Evolutionary conservation across 768 basidiomycete genomes (phyloP).

Genomic region (Amanita exitialis): DNA sequence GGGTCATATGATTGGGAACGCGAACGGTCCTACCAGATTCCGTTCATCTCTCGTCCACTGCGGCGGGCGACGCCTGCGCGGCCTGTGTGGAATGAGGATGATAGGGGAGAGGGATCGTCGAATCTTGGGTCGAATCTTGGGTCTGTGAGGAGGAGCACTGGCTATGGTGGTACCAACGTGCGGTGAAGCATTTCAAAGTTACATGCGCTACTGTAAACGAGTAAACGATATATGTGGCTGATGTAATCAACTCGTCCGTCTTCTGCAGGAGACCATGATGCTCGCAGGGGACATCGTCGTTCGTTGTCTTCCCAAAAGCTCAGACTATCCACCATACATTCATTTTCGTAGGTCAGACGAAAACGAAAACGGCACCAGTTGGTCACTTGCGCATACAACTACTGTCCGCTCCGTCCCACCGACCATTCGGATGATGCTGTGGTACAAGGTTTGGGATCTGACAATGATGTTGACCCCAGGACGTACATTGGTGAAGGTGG

Average conservation of each 20-base stretch:
- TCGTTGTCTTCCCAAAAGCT: background rate
- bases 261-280: too few species aligned
- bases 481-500: too few species aligned
- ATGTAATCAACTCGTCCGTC: background rate
- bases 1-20: slow-evolving; percentile 54
- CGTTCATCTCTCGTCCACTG: slow-evolving; percentile 11
- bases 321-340: background rate
- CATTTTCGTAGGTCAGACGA: slow-evolving; percentile 3
- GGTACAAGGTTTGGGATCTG: background rate
- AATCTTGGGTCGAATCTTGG: slow-evolving; percentile 66
- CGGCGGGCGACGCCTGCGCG: slow-evolving; percentile 13
- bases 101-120: slow-evolving; percentile 63
- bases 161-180: slow-evolving; percentile 68
- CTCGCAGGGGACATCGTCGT: slow-evolving; percentile 1
- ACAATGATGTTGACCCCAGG: background rate
- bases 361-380: slow-evolving; percentile 1
- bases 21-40: slow-evolving; percentile 8
- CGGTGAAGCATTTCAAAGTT: too few species aligned
- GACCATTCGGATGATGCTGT: too few species aligned
- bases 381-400: background rate
- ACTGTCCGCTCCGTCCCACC: background rate
- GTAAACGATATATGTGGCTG: too few species aligned
- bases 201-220: too few species aligned
- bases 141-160: slow-evolving; percentile 65
- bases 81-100: slow-evolving; percentile 26